Evolutionary conservation across 768 basidiomycete genomes (phyloP).

Genomic region (Tulasnella sp.): DNA sequence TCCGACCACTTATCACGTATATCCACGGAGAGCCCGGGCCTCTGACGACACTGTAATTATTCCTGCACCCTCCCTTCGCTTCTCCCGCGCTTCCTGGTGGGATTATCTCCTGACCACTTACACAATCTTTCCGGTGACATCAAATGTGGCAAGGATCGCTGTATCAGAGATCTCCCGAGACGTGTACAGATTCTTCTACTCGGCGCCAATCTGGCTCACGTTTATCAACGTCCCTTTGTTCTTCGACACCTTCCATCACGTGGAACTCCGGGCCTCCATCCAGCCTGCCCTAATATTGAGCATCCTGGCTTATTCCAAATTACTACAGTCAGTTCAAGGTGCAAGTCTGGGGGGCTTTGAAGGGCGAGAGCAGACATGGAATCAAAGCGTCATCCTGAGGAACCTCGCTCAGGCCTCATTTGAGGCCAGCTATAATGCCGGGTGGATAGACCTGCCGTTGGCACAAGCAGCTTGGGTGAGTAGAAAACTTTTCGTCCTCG

Average conservation of each 20-base stretch:
- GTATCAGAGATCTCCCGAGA: not conserved
- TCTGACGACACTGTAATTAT: too few relatives aligned
- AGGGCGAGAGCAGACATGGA: not conserved
- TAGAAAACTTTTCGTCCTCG: too few relatives aligned
- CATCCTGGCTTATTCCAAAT: conserved; percentile 14
- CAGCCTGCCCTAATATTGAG: conserved; percentile 13
- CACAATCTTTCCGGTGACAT: too few relatives aligned
- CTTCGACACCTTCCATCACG: conserved; percentile 13
- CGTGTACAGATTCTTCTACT: conserved; percentile 7
- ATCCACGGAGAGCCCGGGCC: too few relatives aligned
- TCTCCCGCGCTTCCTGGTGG: too few relatives aligned
- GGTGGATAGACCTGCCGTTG: conserved; percentile 10
- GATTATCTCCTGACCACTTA: too few relatives aligned
- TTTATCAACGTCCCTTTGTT: conserved; percentile 18
- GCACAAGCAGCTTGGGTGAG: conserved; percentile 17
- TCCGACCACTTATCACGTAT: too few relatives aligned
- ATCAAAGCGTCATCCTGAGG: not conserved
- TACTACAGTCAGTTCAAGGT: conserved; percentile 5
- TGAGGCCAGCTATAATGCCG: conserved; percentile 14
- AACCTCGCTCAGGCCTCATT: conserved; percentile 15
- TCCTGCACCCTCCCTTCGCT: too few relatives aligned
- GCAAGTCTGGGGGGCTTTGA: not conserved
- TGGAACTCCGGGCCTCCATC: conserved; percentile 2
- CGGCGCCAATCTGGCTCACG: conserved; percentile 11
- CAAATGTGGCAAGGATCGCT: not conserved